These are phyloP conservation scores for Plantago ovata DNA, from an alignment of 257 asterid species.

Conservation along the genomic window DNA sequence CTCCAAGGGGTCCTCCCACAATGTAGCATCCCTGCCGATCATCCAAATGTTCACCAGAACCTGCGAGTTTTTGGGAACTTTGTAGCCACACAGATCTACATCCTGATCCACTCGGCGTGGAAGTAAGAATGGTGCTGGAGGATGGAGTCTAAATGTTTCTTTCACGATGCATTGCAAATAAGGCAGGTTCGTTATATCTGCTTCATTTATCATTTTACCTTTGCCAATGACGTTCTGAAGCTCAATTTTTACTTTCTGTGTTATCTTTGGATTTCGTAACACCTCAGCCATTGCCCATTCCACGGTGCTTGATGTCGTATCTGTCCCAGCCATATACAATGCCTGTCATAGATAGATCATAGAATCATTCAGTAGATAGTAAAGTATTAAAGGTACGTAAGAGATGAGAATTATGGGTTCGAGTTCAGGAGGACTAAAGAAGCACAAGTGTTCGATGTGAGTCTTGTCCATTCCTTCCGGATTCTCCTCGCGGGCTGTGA, in stretches of 20 bases:
- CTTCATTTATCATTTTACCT: neutral
- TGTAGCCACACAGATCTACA: constrained; percentile 2
- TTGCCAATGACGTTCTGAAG: neutral
- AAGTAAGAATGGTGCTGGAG: constrained; percentile 5
- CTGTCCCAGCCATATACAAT: constrained; percentile 1
- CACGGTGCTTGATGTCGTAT: constrained; percentile 6
- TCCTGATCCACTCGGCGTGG: constrained; percentile 9
- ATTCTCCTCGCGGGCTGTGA: neutral
- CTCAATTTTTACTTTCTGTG: neutral
- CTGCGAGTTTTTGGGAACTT: no score
- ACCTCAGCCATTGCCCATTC: constrained; percentile 6
- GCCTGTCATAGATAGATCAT: constrained; percentile 10
- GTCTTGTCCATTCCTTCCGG: constrained; percentile 6
- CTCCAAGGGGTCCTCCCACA: neutral
- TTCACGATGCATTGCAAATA: constrained; percentile 3
- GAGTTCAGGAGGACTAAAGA: neutral
- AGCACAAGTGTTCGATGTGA: neutral
- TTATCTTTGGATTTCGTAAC: neutral
- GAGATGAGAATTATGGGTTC: neutral
- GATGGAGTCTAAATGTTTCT: constrained; percentile 9
- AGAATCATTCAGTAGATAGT: neutral
- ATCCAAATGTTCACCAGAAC: neutral
- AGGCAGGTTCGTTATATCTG: constrained; percentile 2
- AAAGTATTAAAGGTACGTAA: neutral
- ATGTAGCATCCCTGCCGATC: neutral